Evolutionary conservation across 2,329 filamentous ascomycete species (phyloP).

Genomic region (Pseudocercospora vitis): DNA sequence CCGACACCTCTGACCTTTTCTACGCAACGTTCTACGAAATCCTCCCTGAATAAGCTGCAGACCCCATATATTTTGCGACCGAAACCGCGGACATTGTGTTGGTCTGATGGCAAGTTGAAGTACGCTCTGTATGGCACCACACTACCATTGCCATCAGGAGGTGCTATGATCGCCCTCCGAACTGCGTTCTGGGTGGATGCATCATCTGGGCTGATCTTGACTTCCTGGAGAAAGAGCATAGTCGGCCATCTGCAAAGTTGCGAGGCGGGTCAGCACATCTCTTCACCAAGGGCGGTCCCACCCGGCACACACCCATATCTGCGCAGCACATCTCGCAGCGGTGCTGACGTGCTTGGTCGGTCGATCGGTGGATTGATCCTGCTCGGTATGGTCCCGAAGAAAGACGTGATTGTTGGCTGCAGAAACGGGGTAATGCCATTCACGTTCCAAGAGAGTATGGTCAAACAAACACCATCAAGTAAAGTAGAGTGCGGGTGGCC

Average conservation of each 20-base stretch:
- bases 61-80: conserved; percentile 56
- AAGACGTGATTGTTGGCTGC: conserved; percentile 44
- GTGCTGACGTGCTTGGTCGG: not conserved
- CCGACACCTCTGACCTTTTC: conserved; percentile 42
- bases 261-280: not conserved
- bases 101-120: conserved; percentile 52
- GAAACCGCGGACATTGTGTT: conserved; percentile 52
- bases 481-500: not conserved
- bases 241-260: conserved; percentile 40
- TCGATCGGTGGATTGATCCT: not conserved
- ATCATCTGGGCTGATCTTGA: conserved; percentile 49
- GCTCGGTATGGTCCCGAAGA: conserved; percentile 32
- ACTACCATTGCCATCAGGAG: conserved; percentile 21
- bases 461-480: conserved; percentile 24
- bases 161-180: conserved; percentile 37
- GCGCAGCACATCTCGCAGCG: conserved; percentile 46
- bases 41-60: conserved; percentile 50
- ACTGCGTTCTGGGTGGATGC: conserved; percentile 43
- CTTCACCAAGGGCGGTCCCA: not conserved
- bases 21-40: conserved; percentile 40
- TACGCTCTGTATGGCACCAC: conserved; percentile 46
- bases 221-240: conserved; percentile 51
- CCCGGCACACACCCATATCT: conserved; percentile 37
- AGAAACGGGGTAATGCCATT: conserved; percentile 50
- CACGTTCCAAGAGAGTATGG: conserved; percentile 52